Percentiles rank a stretch among this genome's conserved stretches.
These are phyloP conservation scores for Peronospora farinosa DNA, from an alignment of 352 stramenopile species.

Conservation along the genomic window DNA sequence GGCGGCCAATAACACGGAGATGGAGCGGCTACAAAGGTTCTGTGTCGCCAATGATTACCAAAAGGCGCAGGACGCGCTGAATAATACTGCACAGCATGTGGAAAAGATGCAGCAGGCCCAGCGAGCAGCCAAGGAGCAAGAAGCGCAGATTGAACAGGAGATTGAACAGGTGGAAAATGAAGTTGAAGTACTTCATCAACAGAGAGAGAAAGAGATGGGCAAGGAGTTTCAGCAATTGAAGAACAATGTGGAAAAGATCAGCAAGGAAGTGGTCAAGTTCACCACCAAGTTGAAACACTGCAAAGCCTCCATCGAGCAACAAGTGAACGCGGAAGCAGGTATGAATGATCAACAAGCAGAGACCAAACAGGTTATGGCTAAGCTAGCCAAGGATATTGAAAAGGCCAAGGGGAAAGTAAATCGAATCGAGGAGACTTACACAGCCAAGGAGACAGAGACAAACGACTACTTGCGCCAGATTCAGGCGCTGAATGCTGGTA, in stretches of 20 bases:
- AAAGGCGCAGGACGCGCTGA: conserved; percentile 82
- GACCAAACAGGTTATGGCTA: conserved; percentile 64
- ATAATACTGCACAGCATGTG: conserved; percentile 84
- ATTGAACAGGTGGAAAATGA: conserved; percentile 82
- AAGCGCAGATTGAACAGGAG: conserved; percentile 49
- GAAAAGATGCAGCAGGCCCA: conserved; percentile 84
- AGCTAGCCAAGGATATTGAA: conserved; percentile 81
- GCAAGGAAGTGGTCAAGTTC: conserved; percentile 80
- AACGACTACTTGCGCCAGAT: conserved; percentile 81
- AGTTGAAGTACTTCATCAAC: conserved; percentile 70
- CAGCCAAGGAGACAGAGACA: conserved; percentile 51
- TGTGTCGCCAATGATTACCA: conserved; percentile 95
- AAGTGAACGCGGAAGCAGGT: conserved; percentile 49
- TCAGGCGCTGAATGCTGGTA: conserved; percentile 80
- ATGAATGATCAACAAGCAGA: conserved; percentile 71
- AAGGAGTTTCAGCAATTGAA: conserved; percentile 81
- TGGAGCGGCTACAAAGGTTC: conserved; percentile 95
- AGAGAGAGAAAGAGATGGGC: conserved; percentile 78
- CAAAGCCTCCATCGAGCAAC: conserved; percentile 62
- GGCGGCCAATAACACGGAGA: conserved; percentile 97
- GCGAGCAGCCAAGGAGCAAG: conserved; percentile 54
- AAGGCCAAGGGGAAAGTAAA: conserved; percentile 59
- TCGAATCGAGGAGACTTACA: conserved; percentile 41
- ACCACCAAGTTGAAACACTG: conserved; percentile 76
- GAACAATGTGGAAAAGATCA: conserved; percentile 69